A percentile compares a stretch with the other conserved stretches of the same genome.
phyloP scores from a whole-genome alignment of 306 rosid species.

The apple (Malus domestica) region DNA sequence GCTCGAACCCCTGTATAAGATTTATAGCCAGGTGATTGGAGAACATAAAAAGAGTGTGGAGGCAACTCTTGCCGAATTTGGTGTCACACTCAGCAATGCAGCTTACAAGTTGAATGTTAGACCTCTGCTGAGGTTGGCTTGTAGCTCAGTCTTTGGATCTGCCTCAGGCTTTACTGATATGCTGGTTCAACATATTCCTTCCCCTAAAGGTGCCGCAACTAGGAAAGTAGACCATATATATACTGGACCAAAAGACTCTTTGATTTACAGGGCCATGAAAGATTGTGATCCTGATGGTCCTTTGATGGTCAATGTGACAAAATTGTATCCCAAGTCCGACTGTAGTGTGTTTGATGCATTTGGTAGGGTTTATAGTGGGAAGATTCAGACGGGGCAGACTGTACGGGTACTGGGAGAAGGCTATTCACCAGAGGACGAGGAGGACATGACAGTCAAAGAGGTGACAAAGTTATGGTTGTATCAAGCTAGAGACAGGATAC shows the following conservation, averaged over 20 bases:
- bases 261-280: constrained; percentile 76
- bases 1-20: constrained; percentile 85
- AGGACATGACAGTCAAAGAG: constrained; percentile 94
- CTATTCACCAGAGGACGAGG: constrained; percentile 96
- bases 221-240: constrained; percentile 87
- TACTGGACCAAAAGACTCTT: constrained; percentile 81
- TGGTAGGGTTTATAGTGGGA: constrained; percentile 95
- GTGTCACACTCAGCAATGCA: constrained; percentile 88
- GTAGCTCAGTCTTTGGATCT: constrained; percentile 89
- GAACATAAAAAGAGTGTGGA: constrained; percentile 98
- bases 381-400: constrained; percentile 86
- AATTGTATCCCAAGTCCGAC: constrained; percentile 91
- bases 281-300: constrained; percentile 85
- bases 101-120: constrained; percentile 90
- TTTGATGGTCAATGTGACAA: constrained; percentile 85
- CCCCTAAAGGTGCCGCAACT: constrained; percentile 75
- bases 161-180: constrained; percentile 90
- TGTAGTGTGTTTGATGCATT: constrained; percentile 98
- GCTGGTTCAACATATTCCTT: constrained; percentile 93
- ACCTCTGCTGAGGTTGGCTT: constrained; percentile 91
- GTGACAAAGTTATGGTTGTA: constrained; percentile 94
- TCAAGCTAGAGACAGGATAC: constrained; percentile 94
- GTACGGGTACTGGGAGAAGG: constrained; percentile 97
- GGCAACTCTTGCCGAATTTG: constrained; percentile 91
- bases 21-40: constrained; percentile 95